phyloP scores from a whole-genome alignment of 257 asterid genomes.

The Cinchona pubescens region DNA sequence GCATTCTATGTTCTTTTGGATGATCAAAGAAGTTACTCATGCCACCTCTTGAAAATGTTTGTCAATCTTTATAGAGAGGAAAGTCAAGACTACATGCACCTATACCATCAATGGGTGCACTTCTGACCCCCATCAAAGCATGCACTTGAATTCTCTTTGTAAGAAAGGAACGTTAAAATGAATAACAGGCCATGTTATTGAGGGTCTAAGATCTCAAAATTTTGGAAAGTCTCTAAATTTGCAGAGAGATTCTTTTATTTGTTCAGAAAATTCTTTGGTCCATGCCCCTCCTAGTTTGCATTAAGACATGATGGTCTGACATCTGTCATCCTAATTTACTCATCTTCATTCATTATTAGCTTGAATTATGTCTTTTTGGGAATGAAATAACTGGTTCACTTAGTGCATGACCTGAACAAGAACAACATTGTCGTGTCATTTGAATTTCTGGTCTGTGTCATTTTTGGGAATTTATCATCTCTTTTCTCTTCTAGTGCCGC shows the following conservation, averaged over 20 bases:
- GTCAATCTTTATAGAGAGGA: not conserved
- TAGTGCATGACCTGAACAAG: not conserved
- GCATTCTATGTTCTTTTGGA: not conserved
- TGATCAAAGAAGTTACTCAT: not conserved
- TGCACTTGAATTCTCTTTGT: not conserved
- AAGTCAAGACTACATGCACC: not conserved
- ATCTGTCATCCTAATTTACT: not conserved
- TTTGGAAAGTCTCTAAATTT: not conserved
- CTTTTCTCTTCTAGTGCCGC: slow-evolving; percentile 24
- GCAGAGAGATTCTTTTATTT: not conserved
- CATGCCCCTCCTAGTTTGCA: not conserved
- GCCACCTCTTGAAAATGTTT: not conserved
- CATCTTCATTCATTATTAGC: not conserved
- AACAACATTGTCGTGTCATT: not conserved
- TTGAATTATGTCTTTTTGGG: not conserved
- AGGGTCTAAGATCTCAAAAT: not conserved
- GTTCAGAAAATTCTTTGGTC: not conserved
- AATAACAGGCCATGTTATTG: not conserved
- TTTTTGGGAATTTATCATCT: slow-evolving; percentile 2
- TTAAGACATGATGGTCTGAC: too few species aligned
- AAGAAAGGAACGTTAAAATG: too few species aligned
- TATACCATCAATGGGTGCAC: not conserved
- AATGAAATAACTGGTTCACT: not conserved
- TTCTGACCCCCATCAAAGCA: not conserved
- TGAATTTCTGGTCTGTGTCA: not conserved